Evolutionary conservation across 2,329 filamentous ascomycete species (phyloP), one percentile per base, ranked within the genome.

Genomic region (Colletotrichum costaricense): DNA sequence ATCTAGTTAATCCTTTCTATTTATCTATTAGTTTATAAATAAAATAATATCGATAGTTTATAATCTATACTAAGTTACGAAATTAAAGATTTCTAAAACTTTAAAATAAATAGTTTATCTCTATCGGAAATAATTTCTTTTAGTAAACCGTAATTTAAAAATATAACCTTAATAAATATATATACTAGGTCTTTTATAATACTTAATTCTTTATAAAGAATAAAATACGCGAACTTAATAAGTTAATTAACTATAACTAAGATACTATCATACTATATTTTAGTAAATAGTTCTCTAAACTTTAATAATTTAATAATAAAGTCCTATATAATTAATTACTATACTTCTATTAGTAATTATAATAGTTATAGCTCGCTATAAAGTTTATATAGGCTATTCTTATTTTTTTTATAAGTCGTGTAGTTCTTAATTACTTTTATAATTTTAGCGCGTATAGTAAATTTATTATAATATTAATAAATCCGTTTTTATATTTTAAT

Each of bases 371-470:
- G 28, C 28, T 30, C 2, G 7, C 0, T 30, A 30, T 30, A 30
- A 2, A 2, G 28, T 0, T 30, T 30, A 30, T 30, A 2, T 1
- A 1, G 2, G 2, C 28, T 30, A 30, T 30, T 30, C 1, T 30
- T 30, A 8, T 30, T 8, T 30, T 30, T 30, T 8, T 30, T 30
- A 30, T 30, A 30, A 6, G 0, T 30, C 2, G 0, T 0, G 0
- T 2, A 30, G 7, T 30, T 2, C 0, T 30, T 30, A 30, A 30
- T 30, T 8, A 30, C 2, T 30, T 30, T 1, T 2, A 2, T 2
- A 30, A 30, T 30, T 30, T 30, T 8, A 8, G 0, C 1, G 0
- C 1, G 0, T 30, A 8, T 30, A 30, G 7, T 1, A 1, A 2
- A 30, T 30, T 30, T 30, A 30, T 30, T 30, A 30, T 30, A 30